Conservation (phyloP, 1,284 basidiomycete species). For the Apiotrichum veenhuisii region DNA sequence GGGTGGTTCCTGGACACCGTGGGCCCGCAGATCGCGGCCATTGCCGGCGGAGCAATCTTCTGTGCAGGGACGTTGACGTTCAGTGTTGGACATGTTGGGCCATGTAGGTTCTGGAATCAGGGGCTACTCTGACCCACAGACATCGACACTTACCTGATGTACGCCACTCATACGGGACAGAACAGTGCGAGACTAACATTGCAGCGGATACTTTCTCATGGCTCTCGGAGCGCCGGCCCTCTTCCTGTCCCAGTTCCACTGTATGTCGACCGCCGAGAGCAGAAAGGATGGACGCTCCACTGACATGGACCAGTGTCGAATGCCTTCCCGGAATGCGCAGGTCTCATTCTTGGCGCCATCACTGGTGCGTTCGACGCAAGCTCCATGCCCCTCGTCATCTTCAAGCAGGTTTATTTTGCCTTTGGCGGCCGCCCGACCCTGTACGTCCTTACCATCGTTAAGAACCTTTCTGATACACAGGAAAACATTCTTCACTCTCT, state of each 20-base stretch:
- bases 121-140: slow-evolving; percentile 16
- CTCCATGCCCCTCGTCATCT: slow-evolving; percentile 44
- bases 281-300: no score
- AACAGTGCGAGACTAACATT: neutral
- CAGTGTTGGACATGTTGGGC: slow-evolving; percentile 25
- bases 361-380: slow-evolving; percentile 51
- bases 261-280: neutral
- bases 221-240: slow-evolving; percentile 48
- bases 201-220: slow-evolving; percentile 43
- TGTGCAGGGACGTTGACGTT: slow-evolving; percentile 39
- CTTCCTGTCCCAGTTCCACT: slow-evolving; percentile 46
- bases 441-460: slow-evolving; percentile 5
- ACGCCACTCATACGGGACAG: neutral
- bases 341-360: slow-evolving; percentile 48
- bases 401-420: slow-evolving; percentile 33
- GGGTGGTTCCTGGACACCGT: slow-evolving; percentile 41
- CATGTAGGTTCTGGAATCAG: slow-evolving; percentile 19
- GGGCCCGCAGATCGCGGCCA: slow-evolving; percentile 39
- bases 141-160: slow-evolving; percentile 39
- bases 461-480: slow-evolving; percentile 10
- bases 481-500: slow-evolving; percentile 45
- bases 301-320: slow-evolving; percentile 37
- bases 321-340: slow-evolving; percentile 48
- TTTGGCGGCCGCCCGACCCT: slow-evolving; percentile 14
- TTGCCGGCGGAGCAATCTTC: slow-evolving; percentile 40